Base-by-base conservation (phyloP, 352 stramenopile species). In the Pythium chondricola region DNA sequence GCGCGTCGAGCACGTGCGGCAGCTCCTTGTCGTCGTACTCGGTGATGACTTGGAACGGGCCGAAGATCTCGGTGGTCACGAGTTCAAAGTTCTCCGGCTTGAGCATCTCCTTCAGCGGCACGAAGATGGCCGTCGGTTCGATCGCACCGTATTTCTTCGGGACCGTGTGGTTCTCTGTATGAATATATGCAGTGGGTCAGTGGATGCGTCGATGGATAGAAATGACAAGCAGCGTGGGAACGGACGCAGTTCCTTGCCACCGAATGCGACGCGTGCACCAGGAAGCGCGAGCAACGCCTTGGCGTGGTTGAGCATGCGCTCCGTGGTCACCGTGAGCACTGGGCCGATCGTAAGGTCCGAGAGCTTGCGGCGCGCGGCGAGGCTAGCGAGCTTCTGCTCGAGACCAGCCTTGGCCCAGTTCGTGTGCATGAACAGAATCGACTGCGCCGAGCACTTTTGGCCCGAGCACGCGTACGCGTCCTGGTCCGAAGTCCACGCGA, bases 381-480 rank as follows among this genome's bases (percentile, higher is more conserved):
- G 82, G 27, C 74, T 67, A 39, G 76, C 80, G 16, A 99, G 77
- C 61, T 98, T 97, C 31, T 96, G 87, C 42, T 98, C 71, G 38
- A 99, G 63, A 40, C 93, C 95, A 40, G 81, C 78, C 7, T 86
- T 58, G 40, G 59, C 49, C 95, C 95, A 99, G 74, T 98, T 98
- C 61, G 98, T 93, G 75, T 99, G 96, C 67, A 98, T 89, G 72
- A 99, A 99, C 25, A 98, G 71, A 50, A 98, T 97, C 39, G 93
- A 98, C 70, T 99, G 92, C 9, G 96, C 96, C 16, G 91, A 98
- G 75, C 96, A 99, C 81, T 99, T 99, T 69, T 99, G 97, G 30
- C 96, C 96, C n/a, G 83, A 95, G 61, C 81, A 97, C 20, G 95
- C 96, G 62, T 99, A 99, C 8, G 96, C 96, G 69, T 99, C 96